Percentiles rank a stretch among this genome's conserved stretches.
Evolutionary conservation across 495 filamentous ascomycete genomes (phyloP).

Genomic region (Podospora pseudocomata): DNA sequence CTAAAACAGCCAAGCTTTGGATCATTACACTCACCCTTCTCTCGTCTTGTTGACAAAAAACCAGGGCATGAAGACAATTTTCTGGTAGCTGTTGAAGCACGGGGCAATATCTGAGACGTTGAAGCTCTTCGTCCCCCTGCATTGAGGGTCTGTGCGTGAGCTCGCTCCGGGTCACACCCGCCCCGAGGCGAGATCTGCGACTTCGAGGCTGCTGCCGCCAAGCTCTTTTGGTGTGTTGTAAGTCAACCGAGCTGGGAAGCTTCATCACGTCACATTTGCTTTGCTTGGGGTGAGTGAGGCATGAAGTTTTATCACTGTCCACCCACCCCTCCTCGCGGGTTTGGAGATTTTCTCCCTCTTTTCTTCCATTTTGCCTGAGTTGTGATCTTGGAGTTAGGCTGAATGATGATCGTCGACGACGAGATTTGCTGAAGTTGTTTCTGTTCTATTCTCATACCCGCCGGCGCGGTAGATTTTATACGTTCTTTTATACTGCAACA

Average conservation of each 20-base stretch:
- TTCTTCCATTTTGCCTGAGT: slow-evolving; percentile 27
- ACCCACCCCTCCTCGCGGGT: slow-evolving; percentile 6
- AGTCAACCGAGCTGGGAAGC: background rate
- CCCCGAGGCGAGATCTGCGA: slow-evolving; percentile 17
- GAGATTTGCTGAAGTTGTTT: slow-evolving; percentile 5
- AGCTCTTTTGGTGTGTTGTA: background rate
- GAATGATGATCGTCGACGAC: slow-evolving; percentile 31
- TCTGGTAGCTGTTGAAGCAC: background rate
- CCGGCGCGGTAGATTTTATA: slow-evolving; percentile 25
- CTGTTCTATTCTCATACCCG: slow-evolving; percentile 29
- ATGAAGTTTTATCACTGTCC: slow-evolving; percentile 9
- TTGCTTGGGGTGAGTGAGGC: no score
- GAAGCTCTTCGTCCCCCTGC: background rate
- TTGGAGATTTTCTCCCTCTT: slow-evolving; percentile 9
- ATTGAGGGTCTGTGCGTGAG: slow-evolving; percentile 2
- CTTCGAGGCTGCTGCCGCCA: background rate
- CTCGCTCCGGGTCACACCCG: slow-evolving; percentile 7
- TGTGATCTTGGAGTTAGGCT: slow-evolving; percentile 18
- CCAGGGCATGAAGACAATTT: background rate
- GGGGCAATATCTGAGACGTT: background rate
- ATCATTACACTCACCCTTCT: background rate
- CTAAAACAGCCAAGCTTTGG: background rate
- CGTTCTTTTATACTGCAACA: background rate
- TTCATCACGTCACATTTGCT: background rate
- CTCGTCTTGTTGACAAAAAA: background rate